phyloP scores from a whole-genome alignment of 371 early-diverging fungal genomes.

The Mucor irregularis region DNA sequence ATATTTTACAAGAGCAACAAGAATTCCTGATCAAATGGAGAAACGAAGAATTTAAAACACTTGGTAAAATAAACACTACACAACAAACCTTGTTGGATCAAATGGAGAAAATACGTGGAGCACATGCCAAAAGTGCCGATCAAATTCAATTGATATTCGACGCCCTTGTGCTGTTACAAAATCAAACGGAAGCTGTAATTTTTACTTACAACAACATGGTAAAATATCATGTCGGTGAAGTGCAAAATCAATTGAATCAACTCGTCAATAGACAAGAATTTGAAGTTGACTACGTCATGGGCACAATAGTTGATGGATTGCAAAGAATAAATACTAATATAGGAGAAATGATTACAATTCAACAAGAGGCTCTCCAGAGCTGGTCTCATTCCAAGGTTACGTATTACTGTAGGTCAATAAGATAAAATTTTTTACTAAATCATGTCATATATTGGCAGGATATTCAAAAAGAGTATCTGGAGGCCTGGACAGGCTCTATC shows the following conservation, averaged over 20 bases:
- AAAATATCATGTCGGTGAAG: neutral
- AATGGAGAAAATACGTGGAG: neutral
- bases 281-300: neutral
- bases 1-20: conserved; percentile 16
- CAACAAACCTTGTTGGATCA: conserved; percentile 8
- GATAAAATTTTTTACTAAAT: neutral
- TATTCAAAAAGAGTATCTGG: conserved; percentile 1
- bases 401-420: no score
- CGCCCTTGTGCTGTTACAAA: neutral
- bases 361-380: neutral
- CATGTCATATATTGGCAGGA: neutral
- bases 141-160: conserved; percentile 8
- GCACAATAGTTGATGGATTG: neutral
- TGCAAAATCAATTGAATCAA: conserved; percentile 1
- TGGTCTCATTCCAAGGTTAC: conserved; percentile 2
- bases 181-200: conserved; percentile 3
- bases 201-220: neutral
- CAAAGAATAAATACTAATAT: neutral
- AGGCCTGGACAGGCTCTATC: neutral
- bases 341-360: neutral
- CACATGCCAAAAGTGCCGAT: neutral
- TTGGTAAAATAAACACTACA: conserved; percentile 5
- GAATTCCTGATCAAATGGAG: conserved; percentile 17
- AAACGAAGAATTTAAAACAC: conserved; percentile 14
- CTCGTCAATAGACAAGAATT: neutral